Conservation (phyloP, 1,139 yeast species). For the Nakaseomyces glabratus region DNA sequence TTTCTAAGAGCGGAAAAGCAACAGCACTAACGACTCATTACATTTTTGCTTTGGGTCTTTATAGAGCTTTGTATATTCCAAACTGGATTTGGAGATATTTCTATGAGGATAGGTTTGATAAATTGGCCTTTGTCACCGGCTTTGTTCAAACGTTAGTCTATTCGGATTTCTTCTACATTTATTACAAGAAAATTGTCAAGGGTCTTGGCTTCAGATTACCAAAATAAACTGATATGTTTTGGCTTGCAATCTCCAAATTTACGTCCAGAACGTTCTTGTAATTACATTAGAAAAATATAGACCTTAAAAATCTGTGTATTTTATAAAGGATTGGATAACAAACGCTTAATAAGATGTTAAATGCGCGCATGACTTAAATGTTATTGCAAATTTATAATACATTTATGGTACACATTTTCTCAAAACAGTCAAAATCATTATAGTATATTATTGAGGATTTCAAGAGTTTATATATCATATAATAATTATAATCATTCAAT, state of each 20-base stretch:
- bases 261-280: no score
- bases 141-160: constrained; percentile 75
- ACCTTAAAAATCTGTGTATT: no score
- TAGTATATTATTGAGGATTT: no score
- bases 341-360: no score
- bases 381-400: no score
- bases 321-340: no score
- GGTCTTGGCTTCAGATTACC: constrained; percentile 79
- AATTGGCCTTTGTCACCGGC: constrained; percentile 69
- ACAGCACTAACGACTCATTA: constrained; percentile 83
- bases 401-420: no score
- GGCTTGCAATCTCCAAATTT: no score
- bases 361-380: no score
- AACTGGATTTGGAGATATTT: constrained; percentile 89
- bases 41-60: constrained; percentile 84
- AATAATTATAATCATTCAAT: constrained; percentile 61
- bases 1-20: constrained; percentile 86
- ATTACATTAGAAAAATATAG: no score
- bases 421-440: no score
- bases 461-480: constrained; percentile 70
- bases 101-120: constrained; percentile 59
- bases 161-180: constrained; percentile 91
- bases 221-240: constrained; percentile 41
- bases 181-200: constrained; percentile 73
- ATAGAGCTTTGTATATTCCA: constrained; percentile 82